phyloP scores from a whole-genome alignment of 2,329 filamentous ascomycete species.

The Colletotrichum simmondsii region DNA sequence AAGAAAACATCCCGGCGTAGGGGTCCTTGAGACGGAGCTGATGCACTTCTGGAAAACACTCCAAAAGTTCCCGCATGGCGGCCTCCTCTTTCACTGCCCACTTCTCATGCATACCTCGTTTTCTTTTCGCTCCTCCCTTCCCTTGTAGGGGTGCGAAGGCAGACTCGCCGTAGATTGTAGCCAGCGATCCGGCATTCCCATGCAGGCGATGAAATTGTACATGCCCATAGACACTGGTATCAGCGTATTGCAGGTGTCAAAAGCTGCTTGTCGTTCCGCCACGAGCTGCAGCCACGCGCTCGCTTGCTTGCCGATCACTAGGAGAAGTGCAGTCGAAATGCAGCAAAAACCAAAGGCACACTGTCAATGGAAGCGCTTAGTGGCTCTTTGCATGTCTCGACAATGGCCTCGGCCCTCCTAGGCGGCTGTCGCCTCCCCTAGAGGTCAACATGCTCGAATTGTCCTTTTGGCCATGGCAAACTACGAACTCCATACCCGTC shows the following conservation, averaged over 20 bases:
- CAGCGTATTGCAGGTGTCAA: constrained; percentile 14
- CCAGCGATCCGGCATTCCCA: constrained; percentile 26
- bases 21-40: constrained; percentile 6
- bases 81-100: constrained; percentile 4
- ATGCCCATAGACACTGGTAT: constrained; percentile 3
- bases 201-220: constrained; percentile 18
- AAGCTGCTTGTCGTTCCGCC: not conserved
- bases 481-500: not conserved
- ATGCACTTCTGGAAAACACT: not conserved
- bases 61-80: constrained; percentile 3
- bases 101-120: not conserved
- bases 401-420: not conserved
- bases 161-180: not conserved
- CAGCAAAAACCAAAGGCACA: not conserved
- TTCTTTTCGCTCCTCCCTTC: not conserved
- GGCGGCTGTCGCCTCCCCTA: constrained; percentile 1
- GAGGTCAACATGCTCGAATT: not conserved
- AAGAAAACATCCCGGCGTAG: constrained; percentile 1
- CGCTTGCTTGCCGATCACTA: not conserved
- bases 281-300: constrained; percentile 12
- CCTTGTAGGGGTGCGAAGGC: constrained; percentile 1
- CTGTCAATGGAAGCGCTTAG: not conserved
- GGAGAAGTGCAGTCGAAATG: not conserved
- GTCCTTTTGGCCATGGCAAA: not conserved
- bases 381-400: not conserved